Conservation (phyloP, 805 yeast species). For the Blastobotrys peoriensis region DNA sequence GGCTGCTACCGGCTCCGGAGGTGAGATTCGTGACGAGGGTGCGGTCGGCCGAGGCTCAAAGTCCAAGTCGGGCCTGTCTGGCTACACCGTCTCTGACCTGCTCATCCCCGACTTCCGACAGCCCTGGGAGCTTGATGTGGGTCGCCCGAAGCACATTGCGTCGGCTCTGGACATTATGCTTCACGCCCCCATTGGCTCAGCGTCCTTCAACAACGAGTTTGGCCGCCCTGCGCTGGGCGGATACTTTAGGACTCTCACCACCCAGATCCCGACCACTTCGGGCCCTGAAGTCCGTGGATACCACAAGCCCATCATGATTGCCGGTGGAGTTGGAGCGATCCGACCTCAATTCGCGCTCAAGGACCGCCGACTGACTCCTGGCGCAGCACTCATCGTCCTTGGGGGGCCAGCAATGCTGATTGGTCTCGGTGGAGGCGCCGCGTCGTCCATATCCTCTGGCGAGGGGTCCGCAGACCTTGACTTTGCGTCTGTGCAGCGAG, state of each 20-base stretch:
- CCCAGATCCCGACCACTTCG: conserved; percentile 57
- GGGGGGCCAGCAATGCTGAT: conserved; percentile 98
- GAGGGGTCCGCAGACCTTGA: conserved; percentile 95
- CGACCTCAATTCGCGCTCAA: conserved; percentile 90
- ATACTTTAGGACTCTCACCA: conserved; percentile 90
- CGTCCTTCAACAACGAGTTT: conserved; percentile 96
- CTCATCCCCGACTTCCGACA: conserved; percentile 77
- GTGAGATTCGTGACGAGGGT: conserved; percentile 99
- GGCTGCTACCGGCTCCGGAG: conserved; percentile 99
- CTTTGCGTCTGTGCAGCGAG: conserved; percentile 98
- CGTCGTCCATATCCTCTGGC: conserved; percentile 93
- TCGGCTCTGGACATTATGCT: conserved; percentile 90
- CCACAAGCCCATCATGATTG: conserved; percentile 98
- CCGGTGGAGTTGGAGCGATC: conserved; percentile 98
- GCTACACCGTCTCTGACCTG: conserved; percentile 87
- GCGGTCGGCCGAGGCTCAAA: conserved; percentile 99
- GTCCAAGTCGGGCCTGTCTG: conserved; percentile 92
- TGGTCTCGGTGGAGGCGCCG: conserved; percentile 99
- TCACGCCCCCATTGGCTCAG: conserved; percentile 96
- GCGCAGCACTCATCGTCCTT: conserved; percentile 81
- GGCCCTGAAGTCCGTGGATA: conserved; percentile 85
- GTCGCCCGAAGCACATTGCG: conserved; percentile 90
- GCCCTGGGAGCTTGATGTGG: conserved; percentile 93
- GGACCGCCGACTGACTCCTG: conserved; percentile 83
- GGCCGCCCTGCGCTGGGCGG: conserved; percentile 98